Evolutionary conservation across 148 eudicot species (phyloP), one percentile per base, ranked within the genome.

Genomic region (Nepenthes mirabilis): DNA sequence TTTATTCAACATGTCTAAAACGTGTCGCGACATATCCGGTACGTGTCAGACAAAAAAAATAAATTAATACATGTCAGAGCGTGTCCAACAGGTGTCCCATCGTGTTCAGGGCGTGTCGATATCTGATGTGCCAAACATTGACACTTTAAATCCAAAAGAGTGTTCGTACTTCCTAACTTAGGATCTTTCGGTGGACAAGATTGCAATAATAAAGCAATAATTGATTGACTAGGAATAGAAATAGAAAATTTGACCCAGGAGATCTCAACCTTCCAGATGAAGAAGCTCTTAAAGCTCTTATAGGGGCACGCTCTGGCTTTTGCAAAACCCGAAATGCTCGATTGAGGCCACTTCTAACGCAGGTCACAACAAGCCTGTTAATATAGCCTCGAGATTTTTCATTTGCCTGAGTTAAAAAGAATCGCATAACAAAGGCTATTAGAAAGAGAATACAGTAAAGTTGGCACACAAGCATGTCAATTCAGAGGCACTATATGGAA

Each of bases 271-370:
- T 93, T 79, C 99, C 99, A 68, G 99, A 93, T 62, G 99, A 86
- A 64, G 99, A 93, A 70, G 99, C 85, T 76, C 96, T 77, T 65
- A 93, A 71, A 72, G 99, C 99, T 78, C 99, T 82, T 58, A 93
- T 81, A 9, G 99, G 99, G 48, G 99, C 96, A 65, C 95, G 91
- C 73, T 93, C 99, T 67, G 99, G 91, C 75, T 93, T 93, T 69
- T 93, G 96, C 76, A 88, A 68, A 58, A 84, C 84, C 62, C 99
- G 82, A 71, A 93, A 93, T 11, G 91, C 52, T 55, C 99, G 87
- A 79, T 86, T 93, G 57, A 86, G 82, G 55, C 99, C 99, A 75
- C 91, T 93, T 74, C 95, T 80, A 51, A 84, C 82, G 80, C 95
- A 88, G 45, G 99, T 93, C 74, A 93, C 87, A 33, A 86, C 79